phyloP scores from a whole-genome alignment of 371 early-diverging fungal genomes.

The Capillidium rhysosporum region DNA sequence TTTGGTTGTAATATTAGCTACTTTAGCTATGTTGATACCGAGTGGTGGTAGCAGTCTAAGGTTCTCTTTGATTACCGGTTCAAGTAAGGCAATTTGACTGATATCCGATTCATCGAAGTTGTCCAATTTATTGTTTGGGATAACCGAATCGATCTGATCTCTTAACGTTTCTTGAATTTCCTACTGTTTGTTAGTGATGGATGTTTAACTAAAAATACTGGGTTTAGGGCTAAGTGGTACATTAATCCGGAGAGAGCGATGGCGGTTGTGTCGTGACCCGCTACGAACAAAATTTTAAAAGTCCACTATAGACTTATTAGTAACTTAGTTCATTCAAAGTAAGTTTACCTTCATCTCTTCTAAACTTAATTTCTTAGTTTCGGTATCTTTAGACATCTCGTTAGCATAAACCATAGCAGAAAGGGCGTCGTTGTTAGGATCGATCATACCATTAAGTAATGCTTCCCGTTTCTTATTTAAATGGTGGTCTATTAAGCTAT shows the following conservation, averaged over 20 bases:
- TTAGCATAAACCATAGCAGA: constrained; percentile 1
- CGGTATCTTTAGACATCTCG: background rate
- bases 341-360: background rate
- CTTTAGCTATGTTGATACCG: background rate
- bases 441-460: background rate
- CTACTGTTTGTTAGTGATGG: background rate
- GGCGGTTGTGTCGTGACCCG: constrained; percentile 6
- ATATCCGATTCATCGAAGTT: background rate
- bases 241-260: background rate
- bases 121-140: background rate
- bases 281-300: constrained; percentile 4
- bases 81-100: background rate
- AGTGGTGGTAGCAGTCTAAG: constrained; percentile 8
- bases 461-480: background rate
- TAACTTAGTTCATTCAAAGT: background rate
- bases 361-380: background rate
- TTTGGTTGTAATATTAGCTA: background rate
- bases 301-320: background rate
- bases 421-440: constrained; percentile 1
- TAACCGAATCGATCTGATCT: background rate
- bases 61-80: constrained; percentile 11
- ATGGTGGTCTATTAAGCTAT: background rate
- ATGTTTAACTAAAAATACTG: background rate
- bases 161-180: background rate
- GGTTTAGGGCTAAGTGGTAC: constrained; percentile 4